Conservation (phyloP, 192 early-diverging fungal genomes). For the Linderina pennispora region DNA sequence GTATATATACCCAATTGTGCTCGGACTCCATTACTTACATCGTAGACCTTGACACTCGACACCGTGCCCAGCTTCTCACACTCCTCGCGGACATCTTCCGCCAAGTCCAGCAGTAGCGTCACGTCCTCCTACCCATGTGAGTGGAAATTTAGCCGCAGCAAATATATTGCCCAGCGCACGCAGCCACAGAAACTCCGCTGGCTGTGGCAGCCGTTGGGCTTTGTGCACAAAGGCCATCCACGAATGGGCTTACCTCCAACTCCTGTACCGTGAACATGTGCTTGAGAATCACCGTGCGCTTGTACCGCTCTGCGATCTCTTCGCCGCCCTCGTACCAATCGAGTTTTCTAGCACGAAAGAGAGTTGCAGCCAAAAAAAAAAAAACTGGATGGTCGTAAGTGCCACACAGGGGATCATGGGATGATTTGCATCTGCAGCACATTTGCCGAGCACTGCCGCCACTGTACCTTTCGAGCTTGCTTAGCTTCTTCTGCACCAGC, state of each 20-base stretch:
- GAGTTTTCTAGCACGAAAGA: too few relatives aligned
- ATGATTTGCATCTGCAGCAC: too few relatives aligned
- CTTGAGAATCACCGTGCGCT: conserved; percentile 85
- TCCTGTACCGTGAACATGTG: conserved; percentile 91
- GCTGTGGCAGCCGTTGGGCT: too few relatives aligned
- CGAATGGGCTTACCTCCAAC: conserved; percentile 78
- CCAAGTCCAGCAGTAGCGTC: conserved; percentile 80
- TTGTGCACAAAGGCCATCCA: too few relatives aligned
- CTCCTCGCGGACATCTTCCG: conserved; percentile 89
- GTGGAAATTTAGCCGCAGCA: not conserved
- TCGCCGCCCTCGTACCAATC: conserved; percentile 84
- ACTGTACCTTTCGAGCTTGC: conserved; percentile 71
- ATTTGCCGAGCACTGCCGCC: too few relatives aligned
- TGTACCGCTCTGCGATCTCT: conserved; percentile 67
- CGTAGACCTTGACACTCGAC: conserved; percentile 90
- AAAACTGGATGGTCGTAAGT: too few relatives aligned
- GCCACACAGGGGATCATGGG: too few relatives aligned
- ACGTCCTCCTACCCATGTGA: conserved; percentile 61
- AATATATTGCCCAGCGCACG: too few relatives aligned
- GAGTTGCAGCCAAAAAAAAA: too few relatives aligned
- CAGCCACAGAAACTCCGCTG: too few relatives aligned
- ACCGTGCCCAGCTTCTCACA: conserved; percentile 92
- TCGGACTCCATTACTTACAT: conserved; percentile 71
- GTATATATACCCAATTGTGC: too few relatives aligned
- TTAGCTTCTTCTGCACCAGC: conserved; percentile 57